Base-by-base conservation (phyloP, 805 yeast genomes). In the Cyberlindnera galapagoensis region DNA sequence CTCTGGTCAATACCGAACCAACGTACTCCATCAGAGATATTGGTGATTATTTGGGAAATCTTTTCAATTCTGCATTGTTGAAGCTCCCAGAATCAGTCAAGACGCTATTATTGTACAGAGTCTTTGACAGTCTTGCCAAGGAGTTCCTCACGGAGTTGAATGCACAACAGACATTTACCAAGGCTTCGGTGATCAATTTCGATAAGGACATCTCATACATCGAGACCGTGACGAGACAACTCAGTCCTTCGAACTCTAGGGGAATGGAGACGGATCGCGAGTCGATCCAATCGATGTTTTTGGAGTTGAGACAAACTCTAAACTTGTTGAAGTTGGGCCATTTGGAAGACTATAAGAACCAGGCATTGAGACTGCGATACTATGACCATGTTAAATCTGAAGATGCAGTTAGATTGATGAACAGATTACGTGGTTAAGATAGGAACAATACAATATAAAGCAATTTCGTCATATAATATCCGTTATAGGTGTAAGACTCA, bases 1-100 rank as follows among this genome's bases (percentile, higher is more conserved):
- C 57, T 4, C 50, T 46, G 8, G 46, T 64, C 9, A 71, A 74
- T 42, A 54, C 47, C 1, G 82, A 77, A 35, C 92, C 96, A 11
- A 80, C 82, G 43, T 69, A 68, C 44, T 79, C 80, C 31, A 73
- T 90, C 35, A 73, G 75, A 30, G 97, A 90, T 57, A 75, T 88
- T 65, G 88, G 94, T 12, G 74, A 80, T 36, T 92, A 80, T 56
- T 66, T 90, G 51, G 83, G 82, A 42, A 84, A 85, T 57, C 72
- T 88, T 69, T 86, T 90, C 52, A 75, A 80, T 32, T 79, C 94
- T 2, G 86, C 94, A 11, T 74, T 92, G 46, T 78, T 81, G 9
- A 82, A 81, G 38, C 64, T 92, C 28, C 97, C 97, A 0, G 69
- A 69, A 27, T 71, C 82, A 5, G 77, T 90, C 36, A 74, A 83